Percentiles rank a stretch among this genome's conserved stretches.
Conservation (phyloP, 2,329 filamentous ascomycete species). For the Berkeleyomyces rouxiae region DNA sequence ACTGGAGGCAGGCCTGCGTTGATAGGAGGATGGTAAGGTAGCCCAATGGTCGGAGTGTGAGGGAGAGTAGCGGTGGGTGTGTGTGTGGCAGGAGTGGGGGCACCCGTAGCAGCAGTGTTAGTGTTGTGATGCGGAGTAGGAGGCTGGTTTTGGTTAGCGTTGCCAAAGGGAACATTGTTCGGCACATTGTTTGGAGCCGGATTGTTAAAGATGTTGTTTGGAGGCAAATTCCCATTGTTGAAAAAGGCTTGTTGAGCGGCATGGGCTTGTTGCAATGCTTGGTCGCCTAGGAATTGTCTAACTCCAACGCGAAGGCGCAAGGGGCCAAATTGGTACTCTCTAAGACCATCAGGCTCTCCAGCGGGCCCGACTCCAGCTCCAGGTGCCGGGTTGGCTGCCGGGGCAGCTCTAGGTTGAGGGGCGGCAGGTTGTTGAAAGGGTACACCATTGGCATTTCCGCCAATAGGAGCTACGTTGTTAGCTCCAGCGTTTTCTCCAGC, state of each 20-base stretch:
- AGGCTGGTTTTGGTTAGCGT: background rate
- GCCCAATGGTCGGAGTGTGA: background rate
- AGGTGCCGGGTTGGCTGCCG: background rate
- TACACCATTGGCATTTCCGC: constrained; percentile 18
- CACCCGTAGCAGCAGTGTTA: background rate
- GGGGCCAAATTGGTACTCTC: constrained; percentile 10
- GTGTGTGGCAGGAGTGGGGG: background rate
- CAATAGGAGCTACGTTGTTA: constrained; percentile 16
- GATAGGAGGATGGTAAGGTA: background rate
- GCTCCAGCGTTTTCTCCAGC: constrained; percentile 15
- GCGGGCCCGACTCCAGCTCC: background rate
- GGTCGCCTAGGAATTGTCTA: constrained; percentile 20
- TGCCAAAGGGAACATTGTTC: background rate
- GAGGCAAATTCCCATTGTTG: constrained; percentile 7
- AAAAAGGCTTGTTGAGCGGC: constrained; percentile 10
- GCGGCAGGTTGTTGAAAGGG: constrained; percentile 9
- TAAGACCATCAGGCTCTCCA: constrained; percentile 6
- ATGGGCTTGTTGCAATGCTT: constrained; percentile 12
- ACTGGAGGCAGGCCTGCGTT: background rate
- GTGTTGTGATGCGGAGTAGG: background rate
- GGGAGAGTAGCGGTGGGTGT: background rate
- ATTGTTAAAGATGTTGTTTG: constrained; percentile 6
- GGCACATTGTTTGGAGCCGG: background rate
- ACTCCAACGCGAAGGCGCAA: constrained; percentile 16
- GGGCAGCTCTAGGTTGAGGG: constrained; percentile 1